Evolutionary conservation across 176 grass and related monocot species (phyloP).

Genomic region (Cocos nucifera): DNA sequence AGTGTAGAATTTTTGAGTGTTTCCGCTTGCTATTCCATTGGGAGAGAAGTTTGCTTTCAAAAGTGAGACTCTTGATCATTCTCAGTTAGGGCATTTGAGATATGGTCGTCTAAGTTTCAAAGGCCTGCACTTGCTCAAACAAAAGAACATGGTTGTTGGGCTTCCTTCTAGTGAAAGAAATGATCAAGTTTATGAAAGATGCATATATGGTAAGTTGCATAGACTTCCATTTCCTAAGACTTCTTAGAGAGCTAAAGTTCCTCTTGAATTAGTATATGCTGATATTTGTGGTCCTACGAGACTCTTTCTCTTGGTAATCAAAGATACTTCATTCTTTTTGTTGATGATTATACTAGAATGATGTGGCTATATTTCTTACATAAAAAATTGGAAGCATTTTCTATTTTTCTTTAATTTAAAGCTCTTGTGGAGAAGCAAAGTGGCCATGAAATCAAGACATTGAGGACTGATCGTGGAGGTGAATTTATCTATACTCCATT

Average conservation of each 20-base stretch:
- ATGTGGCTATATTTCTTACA: not conserved
- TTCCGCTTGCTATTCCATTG: no score
- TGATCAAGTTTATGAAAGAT: conserved; percentile 8
- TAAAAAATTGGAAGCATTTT: not conserved
- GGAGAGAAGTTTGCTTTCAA: no score
- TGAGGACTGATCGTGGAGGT: not conserved
- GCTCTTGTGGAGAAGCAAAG: not conserved
- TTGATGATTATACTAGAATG: not conserved
- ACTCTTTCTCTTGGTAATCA: not conserved
- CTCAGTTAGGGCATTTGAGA: conserved; percentile 1
- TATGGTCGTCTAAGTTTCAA: conserved; percentile 9
- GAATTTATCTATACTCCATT: not conserved
- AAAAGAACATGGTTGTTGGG: conserved; percentile 15
- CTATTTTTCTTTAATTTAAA: not conserved
- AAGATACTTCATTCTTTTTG: not conserved
- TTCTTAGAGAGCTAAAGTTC: not conserved
- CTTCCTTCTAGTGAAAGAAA: not conserved
- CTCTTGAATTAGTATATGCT: not conserved
- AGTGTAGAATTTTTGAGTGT: not conserved
- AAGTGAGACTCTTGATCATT: not conserved
- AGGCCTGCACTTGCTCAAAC: not conserved
- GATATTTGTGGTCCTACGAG: not conserved
- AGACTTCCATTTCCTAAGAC: not conserved
- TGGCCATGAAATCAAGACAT: not conserved
- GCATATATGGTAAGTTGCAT: not conserved